Percentiles rank a stretch among this genome's conserved stretches.
These are phyloP conservation scores for Orychophragmus violaceus DNA, from an alignment of 345 rosid species.

Conservation along the genomic window DNA sequence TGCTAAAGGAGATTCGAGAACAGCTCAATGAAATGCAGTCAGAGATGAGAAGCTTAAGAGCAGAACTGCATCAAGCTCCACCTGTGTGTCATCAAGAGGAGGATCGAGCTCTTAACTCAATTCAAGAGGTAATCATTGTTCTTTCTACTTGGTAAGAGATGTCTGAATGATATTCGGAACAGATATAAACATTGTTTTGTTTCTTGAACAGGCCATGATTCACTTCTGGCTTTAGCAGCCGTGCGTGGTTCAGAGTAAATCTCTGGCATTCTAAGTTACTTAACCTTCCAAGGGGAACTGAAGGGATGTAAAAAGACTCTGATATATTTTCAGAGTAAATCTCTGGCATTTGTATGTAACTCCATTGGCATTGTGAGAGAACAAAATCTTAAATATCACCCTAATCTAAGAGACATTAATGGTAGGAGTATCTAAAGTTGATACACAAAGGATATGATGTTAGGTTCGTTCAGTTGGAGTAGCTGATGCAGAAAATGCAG, in stretches of 20 bases:
- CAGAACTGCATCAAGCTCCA: slow-evolving; percentile 29
- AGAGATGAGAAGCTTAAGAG: slow-evolving; percentile 47
- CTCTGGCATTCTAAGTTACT: slow-evolving; percentile 8
- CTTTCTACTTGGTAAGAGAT: not conserved
- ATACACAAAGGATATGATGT: not conserved
- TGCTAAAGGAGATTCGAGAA: slow-evolving; percentile 58
- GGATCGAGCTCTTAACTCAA: slow-evolving; percentile 15
- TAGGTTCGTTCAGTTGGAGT: not conserved
- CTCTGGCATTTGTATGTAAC: not conserved
- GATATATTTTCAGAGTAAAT: not conserved
- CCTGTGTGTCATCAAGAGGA: slow-evolving; percentile 43
- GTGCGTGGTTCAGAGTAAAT: not conserved
- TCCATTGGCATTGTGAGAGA: not conserved
- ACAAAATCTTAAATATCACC: not conserved
- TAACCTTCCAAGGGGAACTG: not conserved
- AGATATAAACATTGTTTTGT: not conserved
- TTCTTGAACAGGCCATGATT: slow-evolving; percentile 63
- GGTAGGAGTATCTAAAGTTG: not conserved
- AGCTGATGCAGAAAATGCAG: slow-evolving; percentile 22
- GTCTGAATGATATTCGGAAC: not conserved
- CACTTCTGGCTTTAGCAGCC: slow-evolving; percentile 64
- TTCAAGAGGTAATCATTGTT: slow-evolving; percentile 23
- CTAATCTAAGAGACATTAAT: not conserved
- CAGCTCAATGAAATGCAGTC: slow-evolving; percentile 57
- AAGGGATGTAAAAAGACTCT: slow-evolving; percentile 4